A percentile compares a stretch with the other conserved stretches of the same genome.
phyloP scores from a whole-genome alignment of 768 basidiomycete genomes.

The Leccinellum luteum region DNA sequence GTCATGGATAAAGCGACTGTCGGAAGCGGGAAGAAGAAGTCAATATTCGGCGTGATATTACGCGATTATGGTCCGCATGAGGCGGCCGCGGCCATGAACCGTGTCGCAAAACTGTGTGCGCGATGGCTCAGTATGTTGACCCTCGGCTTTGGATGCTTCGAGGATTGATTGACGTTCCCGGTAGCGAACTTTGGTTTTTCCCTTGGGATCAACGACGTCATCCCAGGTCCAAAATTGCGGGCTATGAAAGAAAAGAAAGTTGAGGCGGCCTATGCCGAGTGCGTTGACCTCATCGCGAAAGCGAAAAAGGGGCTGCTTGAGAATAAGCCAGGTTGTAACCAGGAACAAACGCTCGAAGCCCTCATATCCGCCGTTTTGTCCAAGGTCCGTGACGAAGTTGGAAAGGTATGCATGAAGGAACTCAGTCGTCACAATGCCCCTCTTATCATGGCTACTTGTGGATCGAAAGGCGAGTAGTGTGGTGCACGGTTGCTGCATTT shows the following conservation, averaged over 20 bases:
- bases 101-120: conserved; percentile 92
- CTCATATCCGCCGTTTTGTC: conserved; percentile 91
- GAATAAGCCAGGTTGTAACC: conserved; percentile 96
- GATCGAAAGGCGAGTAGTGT: conserved; percentile 79
- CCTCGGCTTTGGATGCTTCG: background rate
- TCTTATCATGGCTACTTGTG: conserved; percentile 98
- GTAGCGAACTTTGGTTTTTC: conserved; percentile 98
- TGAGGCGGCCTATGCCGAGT: conserved; percentile 83
- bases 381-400: conserved; percentile 93
- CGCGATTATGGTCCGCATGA: conserved; percentile 95
- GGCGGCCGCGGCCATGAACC: conserved; percentile 93
- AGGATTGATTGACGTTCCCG: conserved; percentile 3
- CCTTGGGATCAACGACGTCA: conserved; percentile 97
- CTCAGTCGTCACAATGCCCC: conserved; percentile 97
- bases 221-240: conserved; percentile 84
- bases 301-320: conserved; percentile 91
- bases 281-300: conserved; percentile 80
- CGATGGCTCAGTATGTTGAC: conserved; percentile 77
- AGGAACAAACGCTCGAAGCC: conserved; percentile 97
- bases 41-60: conserved; percentile 96
- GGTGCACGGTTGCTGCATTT: background rate
- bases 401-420: conserved; percentile 97
- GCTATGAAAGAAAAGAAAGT: conserved; percentile 83
- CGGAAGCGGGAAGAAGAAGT: conserved; percentile 98
- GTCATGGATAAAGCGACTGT: conserved; percentile 99